Percentiles rank a stretch among this genome's conserved stretches.
phyloP scores from a whole-genome alignment of 2,329 filamentous ascomycete species.

The Fusarium poae region DNA sequence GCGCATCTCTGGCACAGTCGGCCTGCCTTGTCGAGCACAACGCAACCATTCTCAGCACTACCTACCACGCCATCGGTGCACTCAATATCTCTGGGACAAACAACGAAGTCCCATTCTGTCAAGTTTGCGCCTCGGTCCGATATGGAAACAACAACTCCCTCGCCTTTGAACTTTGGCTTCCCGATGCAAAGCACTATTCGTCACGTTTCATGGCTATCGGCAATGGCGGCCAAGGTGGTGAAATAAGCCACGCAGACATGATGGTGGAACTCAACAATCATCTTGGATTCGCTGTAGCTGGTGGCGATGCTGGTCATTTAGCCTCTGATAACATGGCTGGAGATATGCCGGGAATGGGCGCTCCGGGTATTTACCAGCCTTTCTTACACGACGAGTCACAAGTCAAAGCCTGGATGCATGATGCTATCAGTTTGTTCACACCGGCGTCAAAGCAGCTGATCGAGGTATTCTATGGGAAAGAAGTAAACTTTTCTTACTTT shows the following conservation, averaged over 20 bases:
- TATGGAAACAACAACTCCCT: neutral
- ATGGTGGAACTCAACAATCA: neutral
- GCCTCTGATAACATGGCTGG: constrained; percentile 1
- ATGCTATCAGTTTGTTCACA: neutral
- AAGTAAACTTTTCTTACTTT: neutral
- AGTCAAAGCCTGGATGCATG: neutral
- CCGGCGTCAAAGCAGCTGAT: neutral
- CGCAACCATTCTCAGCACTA: neutral
- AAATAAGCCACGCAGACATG: neutral
- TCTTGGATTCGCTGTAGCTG: neutral
- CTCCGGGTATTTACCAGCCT: constrained; percentile 9
- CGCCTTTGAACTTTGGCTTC: neutral
- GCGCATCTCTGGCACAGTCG: neutral
- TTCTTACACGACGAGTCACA: neutral
- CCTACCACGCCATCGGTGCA: neutral
- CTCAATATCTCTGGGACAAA: neutral
- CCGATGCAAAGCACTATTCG: neutral
- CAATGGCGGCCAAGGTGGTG: neutral
- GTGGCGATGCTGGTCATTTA: constrained; percentile 4
- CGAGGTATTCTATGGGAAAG: neutral
- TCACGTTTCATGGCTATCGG: neutral
- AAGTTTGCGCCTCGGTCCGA: neutral
- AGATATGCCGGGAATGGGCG: neutral
- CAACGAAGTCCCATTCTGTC: neutral
- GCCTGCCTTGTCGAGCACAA: neutral